Base-by-base conservation (phyloP, 441 rosid species). In the Francoa sonchifolia region DNA sequence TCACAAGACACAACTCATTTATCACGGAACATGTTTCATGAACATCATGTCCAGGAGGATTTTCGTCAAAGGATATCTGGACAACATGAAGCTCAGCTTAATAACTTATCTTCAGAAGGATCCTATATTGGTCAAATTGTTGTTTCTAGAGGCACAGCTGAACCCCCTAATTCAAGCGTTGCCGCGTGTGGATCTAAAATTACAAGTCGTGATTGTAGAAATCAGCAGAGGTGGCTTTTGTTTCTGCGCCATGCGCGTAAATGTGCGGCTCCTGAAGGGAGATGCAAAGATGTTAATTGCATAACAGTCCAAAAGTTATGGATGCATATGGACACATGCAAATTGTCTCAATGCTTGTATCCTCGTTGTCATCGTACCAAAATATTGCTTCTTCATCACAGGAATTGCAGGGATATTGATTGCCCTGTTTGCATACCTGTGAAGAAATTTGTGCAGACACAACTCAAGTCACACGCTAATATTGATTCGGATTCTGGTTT, bases 371-470 rank as follows among this genome's bases (percentile, higher is more conserved):
- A 51, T 54, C 85, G 58, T 50, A 74, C 96, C 15, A 88, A 67
- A 63, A 63, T 60, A 56, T 66, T 93, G 79, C 63, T 88, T 42
- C 64, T 49, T 42, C 99, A 93, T 67, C 67, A 77, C 54, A 82
- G 58, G 59, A 64, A 43, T 39, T 92, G 99, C 66, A 63, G 48
- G 61, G 82, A 87, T 54, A 37, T 66, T 8, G 46, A 71, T 27
- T 93, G 99, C 71, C 99, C 95, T 46, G 99, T 93, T 58, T 93
- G 99, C 61, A 59, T 84, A 66, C 93, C 90, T 52, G 96, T 88
- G 19, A 93, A 73, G 59, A 63, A 57, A 21, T 82, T 55, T 67
- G 18, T 75, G 38, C 80, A 72, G 68, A 62, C 58, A 21, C 83
- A 75, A 43, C 47, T 51, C 25, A 87, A 65, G 69, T 68, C 76